These are phyloP conservation scores for Penicillium sp. DNA, from an alignment of 2,329 filamentous ascomycete species.

Conservation along the genomic window DNA sequence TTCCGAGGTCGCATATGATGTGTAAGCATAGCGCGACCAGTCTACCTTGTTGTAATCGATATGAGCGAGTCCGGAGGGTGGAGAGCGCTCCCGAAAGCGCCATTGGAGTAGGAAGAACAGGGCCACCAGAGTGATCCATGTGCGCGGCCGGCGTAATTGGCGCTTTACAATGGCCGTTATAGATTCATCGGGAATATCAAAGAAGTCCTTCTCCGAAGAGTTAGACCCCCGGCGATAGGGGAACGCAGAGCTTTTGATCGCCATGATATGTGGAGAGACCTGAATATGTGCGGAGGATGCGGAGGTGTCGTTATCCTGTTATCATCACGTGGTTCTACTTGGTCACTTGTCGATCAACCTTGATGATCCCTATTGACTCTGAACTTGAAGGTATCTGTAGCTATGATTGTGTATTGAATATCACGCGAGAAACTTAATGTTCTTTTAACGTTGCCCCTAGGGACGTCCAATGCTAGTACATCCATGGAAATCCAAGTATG, in stretches of 20 bases:
- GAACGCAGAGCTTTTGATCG: slow-evolving; percentile 13
- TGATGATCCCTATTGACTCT: too few relatives aligned
- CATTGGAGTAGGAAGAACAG: slow-evolving; percentile 29
- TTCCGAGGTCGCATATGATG: slow-evolving; percentile 43
- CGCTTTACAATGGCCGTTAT: slow-evolving; percentile 29
- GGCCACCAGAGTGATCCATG: slow-evolving; percentile 28
- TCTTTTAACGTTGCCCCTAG: too few relatives aligned
- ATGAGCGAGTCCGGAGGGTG: slow-evolving; percentile 22
- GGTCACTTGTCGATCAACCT: neutral
- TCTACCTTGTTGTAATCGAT: slow-evolving; percentile 37
- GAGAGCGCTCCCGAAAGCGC: slow-evolving; percentile 20
- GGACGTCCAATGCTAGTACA: too few relatives aligned
- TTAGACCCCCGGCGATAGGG: slow-evolving; percentile 32
- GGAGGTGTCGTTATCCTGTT: neutral
- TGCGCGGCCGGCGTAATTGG: slow-evolving; percentile 33
- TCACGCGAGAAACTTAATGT: too few relatives aligned
- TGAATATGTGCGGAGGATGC: too few relatives aligned
- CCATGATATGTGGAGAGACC: slow-evolving; percentile 2
- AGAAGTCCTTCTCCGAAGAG: slow-evolving; percentile 36
- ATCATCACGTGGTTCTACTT: neutral
- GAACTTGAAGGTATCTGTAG: too few relatives aligned
- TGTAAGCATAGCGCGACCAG: slow-evolving; percentile 46
- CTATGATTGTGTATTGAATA: too few relatives aligned
- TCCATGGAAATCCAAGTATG: too few relatives aligned
- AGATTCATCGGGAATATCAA: slow-evolving; percentile 38